Conservation (phyloP, 2,329 filamentous ascomycete genomes). For the Pestalotiopsis sp. region DNA sequence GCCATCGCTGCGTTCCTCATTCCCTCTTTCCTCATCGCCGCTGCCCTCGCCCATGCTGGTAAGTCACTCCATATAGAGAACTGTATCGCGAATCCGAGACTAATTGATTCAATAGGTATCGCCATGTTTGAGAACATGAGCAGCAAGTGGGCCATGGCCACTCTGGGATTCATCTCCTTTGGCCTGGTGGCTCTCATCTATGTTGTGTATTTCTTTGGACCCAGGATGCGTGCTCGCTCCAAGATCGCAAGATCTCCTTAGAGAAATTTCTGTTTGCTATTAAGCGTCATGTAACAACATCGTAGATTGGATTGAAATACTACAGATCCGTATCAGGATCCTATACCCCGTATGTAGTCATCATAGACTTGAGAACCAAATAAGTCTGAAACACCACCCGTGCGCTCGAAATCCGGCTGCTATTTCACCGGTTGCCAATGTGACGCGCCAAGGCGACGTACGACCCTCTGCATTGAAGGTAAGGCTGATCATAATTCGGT, state of each 20-base stretch:
- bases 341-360: background rate
- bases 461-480: too few relatives aligned
- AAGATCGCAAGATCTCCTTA: slow-evolving; percentile 33
- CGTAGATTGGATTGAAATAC: background rate
- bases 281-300: background rate
- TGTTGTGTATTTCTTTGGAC: slow-evolving; percentile 43
- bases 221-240: slow-evolving; percentile 33
- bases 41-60: slow-evolving; percentile 42
- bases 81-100: background rate
- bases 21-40: slow-evolving; percentile 43
- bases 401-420: background rate
- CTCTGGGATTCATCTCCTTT: slow-evolving; percentile 42
- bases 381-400: background rate
- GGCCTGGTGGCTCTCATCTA: slow-evolving; percentile 42
- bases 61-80: slow-evolving; percentile 24
- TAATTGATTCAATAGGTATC: slow-evolving; percentile 24
- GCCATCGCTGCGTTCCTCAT: slow-evolving; percentile 47
- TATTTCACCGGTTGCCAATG: too few relatives aligned
- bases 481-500: too few relatives aligned
- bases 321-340: background rate
- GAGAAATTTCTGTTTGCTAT: background rate
- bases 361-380: background rate
- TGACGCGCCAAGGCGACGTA: too few relatives aligned
- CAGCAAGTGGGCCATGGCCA: slow-evolving; percentile 44
- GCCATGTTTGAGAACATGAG: slow-evolving; percentile 40